phyloP scores from a whole-genome alignment of 2,329 filamentous ascomycete genomes.

The Pseudocercospora eumusae region DNA sequence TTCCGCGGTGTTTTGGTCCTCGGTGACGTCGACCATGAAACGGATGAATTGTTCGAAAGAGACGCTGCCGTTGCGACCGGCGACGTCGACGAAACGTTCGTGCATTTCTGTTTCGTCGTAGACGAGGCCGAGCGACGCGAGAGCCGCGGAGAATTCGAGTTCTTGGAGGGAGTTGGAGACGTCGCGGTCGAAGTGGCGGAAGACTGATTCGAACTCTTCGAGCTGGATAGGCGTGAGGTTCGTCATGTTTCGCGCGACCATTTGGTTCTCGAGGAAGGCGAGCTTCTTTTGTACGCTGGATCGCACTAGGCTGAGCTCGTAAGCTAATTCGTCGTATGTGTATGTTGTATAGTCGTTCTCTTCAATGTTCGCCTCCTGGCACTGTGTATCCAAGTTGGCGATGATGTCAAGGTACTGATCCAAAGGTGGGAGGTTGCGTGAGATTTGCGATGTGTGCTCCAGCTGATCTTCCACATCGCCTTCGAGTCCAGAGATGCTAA shows the following conservation, averaged over 20 bases:
- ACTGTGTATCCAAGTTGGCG: conserved; percentile 80
- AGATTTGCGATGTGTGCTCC: conserved; percentile 79
- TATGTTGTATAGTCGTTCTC: conserved; percentile 99
- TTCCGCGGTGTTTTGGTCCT: conserved; percentile 97
- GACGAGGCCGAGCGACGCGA: conserved; percentile 91
- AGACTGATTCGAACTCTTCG: conserved; percentile 97
- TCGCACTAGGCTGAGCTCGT: conserved; percentile 89
- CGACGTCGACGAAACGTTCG: conserved; percentile 83
- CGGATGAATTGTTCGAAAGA: conserved; percentile 98
- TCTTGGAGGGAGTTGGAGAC: conserved; percentile 86
- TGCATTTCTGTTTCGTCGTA: conserved; percentile 99
- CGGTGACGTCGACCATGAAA: conserved; percentile 99
- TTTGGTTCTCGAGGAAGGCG: conserved; percentile 95
- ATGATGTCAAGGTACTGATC: conserved; percentile 90
- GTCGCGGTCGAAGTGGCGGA: conserved; percentile 95
- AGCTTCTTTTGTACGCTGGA: conserved; percentile 94
- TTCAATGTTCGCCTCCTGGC: conserved; percentile 94
- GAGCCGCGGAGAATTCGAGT: conserved; percentile 90
- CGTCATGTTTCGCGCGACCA: conserved; percentile 97
- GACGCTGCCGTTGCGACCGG: conserved; percentile 68
- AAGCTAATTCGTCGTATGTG: conserved; percentile 92
- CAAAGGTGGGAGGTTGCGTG: conserved; percentile 82
- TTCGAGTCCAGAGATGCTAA: conserved; percentile 94
- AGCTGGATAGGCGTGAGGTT: conserved; percentile 97
- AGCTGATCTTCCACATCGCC: conserved; percentile 95